These are phyloP conservation scores for Phytophthora vignae DNA, from an alignment of 352 stramenopile species.

Conservation along the genomic window DNA sequence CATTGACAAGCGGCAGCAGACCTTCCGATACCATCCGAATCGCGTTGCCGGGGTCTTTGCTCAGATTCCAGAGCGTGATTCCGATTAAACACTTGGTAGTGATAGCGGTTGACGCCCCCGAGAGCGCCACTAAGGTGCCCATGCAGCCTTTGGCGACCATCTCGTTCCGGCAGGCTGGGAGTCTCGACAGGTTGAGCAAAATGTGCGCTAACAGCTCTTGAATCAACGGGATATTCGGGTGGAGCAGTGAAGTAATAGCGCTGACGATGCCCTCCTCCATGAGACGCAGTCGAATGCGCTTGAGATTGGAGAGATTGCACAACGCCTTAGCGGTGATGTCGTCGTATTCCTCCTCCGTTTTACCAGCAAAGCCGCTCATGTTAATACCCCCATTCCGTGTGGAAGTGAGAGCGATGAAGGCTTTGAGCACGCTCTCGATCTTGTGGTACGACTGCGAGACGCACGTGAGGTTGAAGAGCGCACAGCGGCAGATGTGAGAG, in stretches of 20 bases:
- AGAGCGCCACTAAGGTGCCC: slow-evolving; percentile 59
- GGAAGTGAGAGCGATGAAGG: slow-evolving; percentile 71
- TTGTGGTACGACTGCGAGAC: slow-evolving; percentile 87
- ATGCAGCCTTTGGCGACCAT: slow-evolving; percentile 81
- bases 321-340: slow-evolving; percentile 79
- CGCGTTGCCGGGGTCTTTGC: slow-evolving; percentile 69
- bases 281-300: slow-evolving; percentile 76
- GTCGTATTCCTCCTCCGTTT: slow-evolving; percentile 49
- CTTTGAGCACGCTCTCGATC: slow-evolving; percentile 87
- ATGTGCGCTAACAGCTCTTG: slow-evolving; percentile 76
- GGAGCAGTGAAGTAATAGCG: slow-evolving; percentile 70
- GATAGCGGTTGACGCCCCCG: slow-evolving; percentile 32
- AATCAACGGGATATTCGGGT: slow-evolving; percentile 49
- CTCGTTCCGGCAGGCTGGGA: slow-evolving; percentile 67
- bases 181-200: slow-evolving; percentile 73
- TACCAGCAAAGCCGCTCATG: slow-evolving; percentile 6
- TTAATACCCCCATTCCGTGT: slow-evolving; percentile 32
- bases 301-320: slow-evolving; percentile 91
- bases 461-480: slow-evolving; percentile 92
- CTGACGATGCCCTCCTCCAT: slow-evolving; percentile 91
- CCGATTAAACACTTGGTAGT: slow-evolving; percentile 66
- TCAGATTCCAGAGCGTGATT: slow-evolving; percentile 71
- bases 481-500: slow-evolving; percentile 68
- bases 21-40: slow-evolving; percentile 85
- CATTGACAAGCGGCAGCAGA: slow-evolving; percentile 64